A percentile compares a stretch with the other conserved stretches of the same genome.
phyloP scores from a whole-genome alignment of 148 eudicot genomes.

The Amaranthus hypochondriacus region DNA sequence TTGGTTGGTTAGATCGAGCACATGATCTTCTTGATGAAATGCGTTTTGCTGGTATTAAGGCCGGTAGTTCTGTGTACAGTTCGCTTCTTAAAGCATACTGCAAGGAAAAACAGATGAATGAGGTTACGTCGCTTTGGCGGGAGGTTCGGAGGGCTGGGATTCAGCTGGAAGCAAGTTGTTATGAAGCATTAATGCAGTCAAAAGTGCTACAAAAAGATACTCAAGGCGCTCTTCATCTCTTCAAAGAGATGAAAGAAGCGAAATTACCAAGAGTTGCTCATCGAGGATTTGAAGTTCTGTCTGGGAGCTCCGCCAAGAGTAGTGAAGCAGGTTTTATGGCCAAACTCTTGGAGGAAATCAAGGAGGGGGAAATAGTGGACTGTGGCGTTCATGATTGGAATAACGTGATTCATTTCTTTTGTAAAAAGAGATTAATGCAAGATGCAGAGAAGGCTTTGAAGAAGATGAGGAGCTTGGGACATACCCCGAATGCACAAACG shows the following conservation, averaged over 20 bases:
- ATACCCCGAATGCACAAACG: slow-evolving; percentile 86
- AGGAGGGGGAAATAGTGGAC: slow-evolving; percentile 64
- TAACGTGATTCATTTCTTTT: slow-evolving; percentile 78
- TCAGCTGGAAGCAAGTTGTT: slow-evolving; percentile 75
- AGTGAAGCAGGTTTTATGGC: slow-evolving; percentile 65
- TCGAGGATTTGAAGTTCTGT: slow-evolving; percentile 55
- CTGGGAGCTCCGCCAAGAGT: slow-evolving; percentile 36
- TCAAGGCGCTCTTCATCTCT: slow-evolving; percentile 63
- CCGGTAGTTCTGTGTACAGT: slow-evolving; percentile 56
- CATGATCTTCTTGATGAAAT: slow-evolving; percentile 92
- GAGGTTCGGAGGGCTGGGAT: slow-evolving; percentile 78
- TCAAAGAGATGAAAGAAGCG: slow-evolving; percentile 95
- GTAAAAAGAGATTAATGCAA: slow-evolving; percentile 85
- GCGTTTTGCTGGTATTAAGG: slow-evolving; percentile 72
- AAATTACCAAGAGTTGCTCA: slow-evolving; percentile 52
- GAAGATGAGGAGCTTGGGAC: slow-evolving; percentile 86
- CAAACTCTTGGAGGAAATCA: slow-evolving; percentile 79
- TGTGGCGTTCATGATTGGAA: slow-evolving; percentile 95
- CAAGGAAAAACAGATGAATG: slow-evolving; percentile 51
- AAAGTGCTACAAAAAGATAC: slow-evolving; percentile 69
- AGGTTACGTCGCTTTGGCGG: slow-evolving; percentile 52
- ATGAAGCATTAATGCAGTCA: slow-evolving; percentile 55
- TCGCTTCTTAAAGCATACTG: slow-evolving; percentile 86
- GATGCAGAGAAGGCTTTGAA: slow-evolving; percentile 96
- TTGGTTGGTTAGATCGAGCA: slow-evolving; percentile 86